phyloP scores from a whole-genome alignment of 306 rosid species.

The Corylus heterophylla region DNA sequence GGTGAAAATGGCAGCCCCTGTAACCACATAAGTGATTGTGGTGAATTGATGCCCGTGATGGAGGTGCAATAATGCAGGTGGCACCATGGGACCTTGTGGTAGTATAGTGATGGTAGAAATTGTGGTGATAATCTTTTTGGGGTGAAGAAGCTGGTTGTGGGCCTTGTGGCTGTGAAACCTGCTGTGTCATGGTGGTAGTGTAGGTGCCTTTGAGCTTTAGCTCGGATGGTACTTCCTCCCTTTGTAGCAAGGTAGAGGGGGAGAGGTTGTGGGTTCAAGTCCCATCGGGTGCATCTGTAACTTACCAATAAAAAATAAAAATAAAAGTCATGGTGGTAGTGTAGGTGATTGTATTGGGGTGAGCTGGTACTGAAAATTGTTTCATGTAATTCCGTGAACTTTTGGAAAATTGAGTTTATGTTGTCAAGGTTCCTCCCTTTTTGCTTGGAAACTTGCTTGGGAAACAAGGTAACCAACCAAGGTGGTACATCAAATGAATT shows the following conservation, averaged over 20 bases:
- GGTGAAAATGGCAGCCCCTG: not conserved
- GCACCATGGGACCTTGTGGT: not conserved
- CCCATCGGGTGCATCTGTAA: no score
- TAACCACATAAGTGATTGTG: not conserved
- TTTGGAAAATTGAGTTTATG: not conserved
- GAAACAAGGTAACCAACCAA: not conserved
- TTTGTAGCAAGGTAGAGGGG: no score
- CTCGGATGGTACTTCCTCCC: no score
- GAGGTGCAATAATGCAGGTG: not conserved
- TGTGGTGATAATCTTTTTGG: no score
- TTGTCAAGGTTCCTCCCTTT: not conserved
- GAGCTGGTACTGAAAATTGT: not conserved
- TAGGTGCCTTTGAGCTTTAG: no score
- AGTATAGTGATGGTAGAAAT: not conserved
- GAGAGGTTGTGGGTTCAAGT: no score
- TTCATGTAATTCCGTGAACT: not conserved
- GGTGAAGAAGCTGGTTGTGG: not conserved
- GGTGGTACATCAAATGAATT: not conserved
- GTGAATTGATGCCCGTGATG: not conserved
- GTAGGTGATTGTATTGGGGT: not conserved
- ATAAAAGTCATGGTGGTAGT: no score
- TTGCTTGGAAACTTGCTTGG: not conserved
- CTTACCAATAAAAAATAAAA: no score
- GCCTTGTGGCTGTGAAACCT: not conserved
- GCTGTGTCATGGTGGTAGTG: not conserved